Conservation (phyloP, 352 stramenopile genomes). For the Phytophthora niederhauseri region DNA sequence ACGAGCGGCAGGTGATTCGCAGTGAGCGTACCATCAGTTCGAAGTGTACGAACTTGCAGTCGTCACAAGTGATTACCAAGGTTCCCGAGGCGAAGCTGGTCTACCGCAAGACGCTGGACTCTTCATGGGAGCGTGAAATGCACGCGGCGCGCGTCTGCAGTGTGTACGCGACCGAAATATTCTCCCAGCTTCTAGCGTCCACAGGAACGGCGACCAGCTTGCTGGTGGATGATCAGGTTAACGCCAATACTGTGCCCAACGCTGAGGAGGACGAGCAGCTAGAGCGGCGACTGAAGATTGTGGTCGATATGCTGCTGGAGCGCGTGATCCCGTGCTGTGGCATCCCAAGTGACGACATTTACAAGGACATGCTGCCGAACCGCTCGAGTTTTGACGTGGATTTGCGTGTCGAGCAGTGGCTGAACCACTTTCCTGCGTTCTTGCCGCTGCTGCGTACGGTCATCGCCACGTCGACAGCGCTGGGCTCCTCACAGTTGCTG, state of each 20-base stretch:
- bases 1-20: constrained; percentile 60
- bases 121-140: constrained; percentile 74
- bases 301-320: constrained; percentile 79
- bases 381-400: constrained; percentile 85
- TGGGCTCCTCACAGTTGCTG: constrained; percentile 51
- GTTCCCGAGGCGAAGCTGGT: constrained; percentile 52
- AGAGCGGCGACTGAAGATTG: constrained; percentile 57
- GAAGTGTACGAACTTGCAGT: constrained; percentile 83
- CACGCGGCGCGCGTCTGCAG: constrained; percentile 61
- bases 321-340: constrained; percentile 78
- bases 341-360: constrained; percentile 75
- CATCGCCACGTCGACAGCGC: constrained; percentile 42
- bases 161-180: constrained; percentile 58
- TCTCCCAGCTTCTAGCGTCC: constrained; percentile 51
- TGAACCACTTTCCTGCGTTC: constrained; percentile 83
- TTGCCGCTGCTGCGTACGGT: constrained; percentile 58
- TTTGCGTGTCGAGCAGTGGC: constrained; percentile 81
- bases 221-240: constrained; percentile 8
- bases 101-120: constrained; percentile 79
- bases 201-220: constrained; percentile 21
- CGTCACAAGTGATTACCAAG: constrained; percentile 76
- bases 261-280: constrained; percentile 38
- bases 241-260: constrained; percentile 10
- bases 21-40: constrained; percentile 82
- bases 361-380: constrained; percentile 86